Base-by-base conservation (phyloP, 768 basidiomycete species). In the Mycena alexandri region DNA sequence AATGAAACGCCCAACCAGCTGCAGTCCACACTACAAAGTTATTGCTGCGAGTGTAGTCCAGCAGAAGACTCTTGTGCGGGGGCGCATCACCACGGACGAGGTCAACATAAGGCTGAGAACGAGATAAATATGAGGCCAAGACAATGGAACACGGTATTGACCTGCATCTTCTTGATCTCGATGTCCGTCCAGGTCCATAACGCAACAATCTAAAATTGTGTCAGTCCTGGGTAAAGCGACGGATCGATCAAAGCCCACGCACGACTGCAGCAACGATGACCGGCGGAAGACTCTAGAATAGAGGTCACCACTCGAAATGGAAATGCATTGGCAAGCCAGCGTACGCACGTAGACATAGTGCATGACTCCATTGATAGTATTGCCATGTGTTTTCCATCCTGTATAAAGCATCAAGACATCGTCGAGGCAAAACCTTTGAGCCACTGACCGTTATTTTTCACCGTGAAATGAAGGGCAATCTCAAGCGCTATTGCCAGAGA, bases 101-200 rank as follows among this genome's bases (percentile, higher is more conserved):
- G 66, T 87, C 86, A 24, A 89, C 82, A 71, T 88, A 89, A 9
- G 87, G 87, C 85, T 87, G 46, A 7, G 43, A 25, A 34, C 17
- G 53, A n/a, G 29, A 41, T 67, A 24, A 63, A 51, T 46, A 38
- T 13, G 57, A 42, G 24, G 13, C 3, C 36, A 44, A n/a, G 34
- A n/a, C 36, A 42, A 58, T 36, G 42, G n/a, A 24, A 51, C 10
- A 22, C 4, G 16, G n/a, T 19, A 51, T 75, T 33, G 55, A 83
- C 85, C 79, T 87, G 87, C 76, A 88, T 82, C 73, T 83, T 85
- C 70, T 87, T 86, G 55, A 89, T 84, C 65, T 87, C 87, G 25
- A 85, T 79, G 69, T 87, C 87, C 7, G 86, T 87, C 86, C 86
- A 87, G 7, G 84, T 75, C 86, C 86, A 88, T 59, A 86, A 64